phyloP scores from a whole-genome alignment of 2,329 filamentous ascomycete genomes.

The Epichloe amarillans region DNA sequence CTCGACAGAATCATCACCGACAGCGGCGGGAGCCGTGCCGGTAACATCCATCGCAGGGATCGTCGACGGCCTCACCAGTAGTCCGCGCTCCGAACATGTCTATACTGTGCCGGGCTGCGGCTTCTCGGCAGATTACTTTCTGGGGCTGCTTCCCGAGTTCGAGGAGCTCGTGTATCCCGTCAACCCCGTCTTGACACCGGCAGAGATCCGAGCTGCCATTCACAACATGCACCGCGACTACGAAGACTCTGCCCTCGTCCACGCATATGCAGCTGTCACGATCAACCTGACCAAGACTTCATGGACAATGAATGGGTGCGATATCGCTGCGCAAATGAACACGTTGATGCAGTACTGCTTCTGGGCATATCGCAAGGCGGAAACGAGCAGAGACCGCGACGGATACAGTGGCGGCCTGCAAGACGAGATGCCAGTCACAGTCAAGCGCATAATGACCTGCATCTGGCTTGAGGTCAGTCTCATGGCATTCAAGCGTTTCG shows the following conservation, averaged over 20 bases:
- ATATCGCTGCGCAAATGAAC: slow-evolving; percentile 17
- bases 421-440: slow-evolving; percentile 24
- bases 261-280: slow-evolving; percentile 23
- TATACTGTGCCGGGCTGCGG: slow-evolving; percentile 5
- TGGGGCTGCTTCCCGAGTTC: slow-evolving; percentile 19
- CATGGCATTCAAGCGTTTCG: slow-evolving; percentile 31
- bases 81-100: slow-evolving; percentile 1
- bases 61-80: slow-evolving; percentile 7
- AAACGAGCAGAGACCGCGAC: slow-evolving; percentile 18
- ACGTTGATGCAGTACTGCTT: slow-evolving; percentile 13
- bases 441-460: slow-evolving; percentile 33
- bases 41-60: slow-evolving; percentile 16
- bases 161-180: slow-evolving; percentile 24
- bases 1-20: slow-evolving; percentile 6
- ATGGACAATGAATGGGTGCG: slow-evolving; percentile 14
- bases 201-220: slow-evolving; percentile 19
- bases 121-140: slow-evolving; percentile 20
- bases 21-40: neutral
- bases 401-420: slow-evolving; percentile 18
- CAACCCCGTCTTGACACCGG: slow-evolving; percentile 20
- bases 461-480: slow-evolving; percentile 38
- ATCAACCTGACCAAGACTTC: slow-evolving; percentile 22
- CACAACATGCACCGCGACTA: slow-evolving; percentile 18
- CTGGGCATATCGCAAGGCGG: slow-evolving; percentile 13
- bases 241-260: slow-evolving; percentile 23